Conservation (phyloP, 2,329 filamentous ascomycete genomes). For the Colletotrichum cordylinicola region DNA sequence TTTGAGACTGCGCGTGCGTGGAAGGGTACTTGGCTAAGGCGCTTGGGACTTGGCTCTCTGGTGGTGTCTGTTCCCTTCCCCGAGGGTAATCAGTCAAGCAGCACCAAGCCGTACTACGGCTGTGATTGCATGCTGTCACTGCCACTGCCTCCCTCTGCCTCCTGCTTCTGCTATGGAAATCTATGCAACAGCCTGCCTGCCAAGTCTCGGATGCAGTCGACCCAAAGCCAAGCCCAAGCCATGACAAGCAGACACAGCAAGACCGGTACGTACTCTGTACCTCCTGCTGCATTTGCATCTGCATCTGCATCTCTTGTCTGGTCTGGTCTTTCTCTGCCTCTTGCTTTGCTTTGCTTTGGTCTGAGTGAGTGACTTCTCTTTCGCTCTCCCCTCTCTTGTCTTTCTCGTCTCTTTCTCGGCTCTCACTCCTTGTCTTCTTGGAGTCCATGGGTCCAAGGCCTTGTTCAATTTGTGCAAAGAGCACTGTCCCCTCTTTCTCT, state of each 20-base stretch:
- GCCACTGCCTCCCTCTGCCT: neutral
- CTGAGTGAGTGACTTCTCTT: neutral
- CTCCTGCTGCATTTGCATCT: neutral
- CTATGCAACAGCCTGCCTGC: neutral
- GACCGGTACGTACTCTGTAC: neutral
- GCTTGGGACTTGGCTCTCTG: neutral
- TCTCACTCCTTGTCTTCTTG: neutral
- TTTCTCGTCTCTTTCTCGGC: constrained; percentile 18
- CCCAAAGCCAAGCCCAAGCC: neutral
- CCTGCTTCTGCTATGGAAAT: neutral
- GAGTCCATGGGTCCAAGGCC: neutral
- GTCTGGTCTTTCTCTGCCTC: neutral
- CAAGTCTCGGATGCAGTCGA: neutral
- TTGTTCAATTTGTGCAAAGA: neutral
- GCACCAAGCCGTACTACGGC: neutral
- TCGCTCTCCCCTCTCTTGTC: constrained; percentile 18
- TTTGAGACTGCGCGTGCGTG: neutral
- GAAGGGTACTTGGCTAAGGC: neutral
- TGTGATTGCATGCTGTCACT: neutral
- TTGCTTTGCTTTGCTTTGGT: neutral
- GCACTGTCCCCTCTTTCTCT: neutral
- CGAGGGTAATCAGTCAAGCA: neutral
- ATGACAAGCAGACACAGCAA: neutral
- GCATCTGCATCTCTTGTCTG: neutral
- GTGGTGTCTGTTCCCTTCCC: neutral